These are phyloP conservation scores for Blastocystis sp. DNA, from an alignment of 352 stramenopile species.

Conservation along the genomic window DNA sequence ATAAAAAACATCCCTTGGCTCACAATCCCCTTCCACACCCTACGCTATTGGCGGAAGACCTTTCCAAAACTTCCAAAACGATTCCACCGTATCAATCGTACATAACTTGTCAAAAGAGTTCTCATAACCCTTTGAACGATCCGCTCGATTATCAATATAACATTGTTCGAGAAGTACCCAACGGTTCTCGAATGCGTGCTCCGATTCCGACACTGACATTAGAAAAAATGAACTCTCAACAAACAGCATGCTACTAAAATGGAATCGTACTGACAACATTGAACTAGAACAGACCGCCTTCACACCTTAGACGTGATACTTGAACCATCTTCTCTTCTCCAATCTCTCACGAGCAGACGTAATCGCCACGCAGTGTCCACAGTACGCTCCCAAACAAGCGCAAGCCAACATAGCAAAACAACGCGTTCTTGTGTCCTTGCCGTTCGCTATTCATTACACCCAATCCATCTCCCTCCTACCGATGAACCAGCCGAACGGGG, in stretches of 20 bases:
- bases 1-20: constrained; percentile 51
- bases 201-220: background rate
- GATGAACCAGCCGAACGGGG: constrained; percentile 46
- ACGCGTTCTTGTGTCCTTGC: background rate
- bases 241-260: background rate
- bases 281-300: background rate
- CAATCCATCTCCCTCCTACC: background rate
- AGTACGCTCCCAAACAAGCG: constrained; percentile 26
- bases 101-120: constrained; percentile 77
- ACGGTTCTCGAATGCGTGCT: constrained; percentile 69
- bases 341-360: constrained; percentile 44
- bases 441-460: background rate
- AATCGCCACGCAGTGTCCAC: constrained; percentile 24
- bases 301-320: constrained; percentile 44
- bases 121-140: constrained; percentile 70
- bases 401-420: background rate
- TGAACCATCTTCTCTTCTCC: constrained; percentile 49
- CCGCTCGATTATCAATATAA: constrained; percentile 62
- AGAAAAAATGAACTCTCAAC: constrained; percentile 6
- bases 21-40: background rate
- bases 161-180: constrained; percentile 76
- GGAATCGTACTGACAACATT: background rate
- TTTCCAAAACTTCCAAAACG: constrained; percentile 80
- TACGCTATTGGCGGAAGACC: constrained; percentile 66
- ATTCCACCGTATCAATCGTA: constrained; percentile 72